These are phyloP conservation scores for Euryodendron excelsum DNA, from an alignment of 148 eudicot genomes.

Conservation along the genomic window DNA sequence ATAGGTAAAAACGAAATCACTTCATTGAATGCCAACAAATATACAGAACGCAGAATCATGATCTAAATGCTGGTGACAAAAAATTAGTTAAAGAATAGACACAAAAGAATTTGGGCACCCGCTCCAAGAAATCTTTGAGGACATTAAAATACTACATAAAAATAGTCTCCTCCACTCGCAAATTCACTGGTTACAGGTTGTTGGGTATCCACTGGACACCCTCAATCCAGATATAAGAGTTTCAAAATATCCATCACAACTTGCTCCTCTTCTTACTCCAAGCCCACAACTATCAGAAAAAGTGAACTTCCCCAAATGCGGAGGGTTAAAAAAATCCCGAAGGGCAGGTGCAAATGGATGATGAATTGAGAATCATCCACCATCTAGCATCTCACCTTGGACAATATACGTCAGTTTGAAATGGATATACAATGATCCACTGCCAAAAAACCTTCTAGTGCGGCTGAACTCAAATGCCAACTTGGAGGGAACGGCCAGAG, in stretches of 20 bases:
- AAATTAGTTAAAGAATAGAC: not conserved
- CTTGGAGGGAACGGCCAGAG: slow-evolving; percentile 18
- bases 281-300: slow-evolving; percentile 19
- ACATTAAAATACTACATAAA: not conserved
- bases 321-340: not conserved
- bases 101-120: not conserved
- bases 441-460: slow-evolving; percentile 19
- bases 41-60: not conserved
- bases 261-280: slow-evolving; percentile 7
- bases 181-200: not conserved
- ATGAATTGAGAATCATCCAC: slow-evolving; percentile 39
- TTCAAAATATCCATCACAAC: not conserved
- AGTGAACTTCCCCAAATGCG: slow-evolving; percentile 34
- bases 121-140: not conserved
- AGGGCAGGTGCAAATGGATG: slow-evolving; percentile 28
- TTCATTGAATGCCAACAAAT: not conserved
- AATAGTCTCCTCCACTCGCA: not conserved
- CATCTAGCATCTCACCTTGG: slow-evolving; percentile 40
- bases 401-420: slow-evolving; percentile 33
- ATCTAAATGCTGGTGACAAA: not conserved
- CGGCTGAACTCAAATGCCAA: slow-evolving; percentile 28
- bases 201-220: not conserved
- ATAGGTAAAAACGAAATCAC: not conserved
- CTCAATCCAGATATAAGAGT: not conserved
- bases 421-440: slow-evolving; percentile 31